Evolutionary conservation across 2,329 filamentous ascomycete species (phyloP).

Genomic region (Nakataea oryzae): DNA sequence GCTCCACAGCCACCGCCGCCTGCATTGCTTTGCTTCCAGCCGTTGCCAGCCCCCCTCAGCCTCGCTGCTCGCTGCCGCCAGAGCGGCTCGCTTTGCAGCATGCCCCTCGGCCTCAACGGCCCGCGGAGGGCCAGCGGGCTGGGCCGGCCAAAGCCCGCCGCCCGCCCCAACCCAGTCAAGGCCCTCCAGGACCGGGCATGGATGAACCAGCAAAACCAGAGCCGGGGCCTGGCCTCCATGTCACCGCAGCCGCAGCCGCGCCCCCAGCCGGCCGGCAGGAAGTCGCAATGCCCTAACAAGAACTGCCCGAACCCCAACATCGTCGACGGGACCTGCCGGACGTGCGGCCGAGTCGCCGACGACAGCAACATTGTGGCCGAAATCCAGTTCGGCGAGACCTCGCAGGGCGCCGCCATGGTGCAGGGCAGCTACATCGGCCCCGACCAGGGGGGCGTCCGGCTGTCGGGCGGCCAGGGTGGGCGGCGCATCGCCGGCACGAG

Average conservation of each 20-base stretch:
- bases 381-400: conserved; percentile 80
- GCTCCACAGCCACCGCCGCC: too few species aligned
- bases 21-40: background rate
- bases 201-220: conserved; percentile 24
- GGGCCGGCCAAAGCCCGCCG: background rate
- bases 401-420: conserved; percentile 76
- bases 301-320: conserved; percentile 51
- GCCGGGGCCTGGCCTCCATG: background rate
- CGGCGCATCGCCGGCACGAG: conserved; percentile 39
- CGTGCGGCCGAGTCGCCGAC: conserved; percentile 75
- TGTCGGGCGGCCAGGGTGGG: conserved; percentile 49
- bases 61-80: background rate
- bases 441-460: conserved; percentile 71
- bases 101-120: background rate
- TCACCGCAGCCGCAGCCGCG: conserved; percentile 9
- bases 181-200: conserved; percentile 42
- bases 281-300: conserved; percentile 45
- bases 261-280: conserved; percentile 20
- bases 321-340: conserved; percentile 62
- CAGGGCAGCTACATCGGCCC: conserved; percentile 83
- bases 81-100: background rate
- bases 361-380: conserved; percentile 88
- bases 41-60: too few species aligned
- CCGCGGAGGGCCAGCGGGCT: background rate
- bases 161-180: conserved; percentile 28